These are phyloP conservation scores for Carex sylvatica DNA, from an alignment of 202 grass and related monocot species.

Conservation along the genomic window DNA sequence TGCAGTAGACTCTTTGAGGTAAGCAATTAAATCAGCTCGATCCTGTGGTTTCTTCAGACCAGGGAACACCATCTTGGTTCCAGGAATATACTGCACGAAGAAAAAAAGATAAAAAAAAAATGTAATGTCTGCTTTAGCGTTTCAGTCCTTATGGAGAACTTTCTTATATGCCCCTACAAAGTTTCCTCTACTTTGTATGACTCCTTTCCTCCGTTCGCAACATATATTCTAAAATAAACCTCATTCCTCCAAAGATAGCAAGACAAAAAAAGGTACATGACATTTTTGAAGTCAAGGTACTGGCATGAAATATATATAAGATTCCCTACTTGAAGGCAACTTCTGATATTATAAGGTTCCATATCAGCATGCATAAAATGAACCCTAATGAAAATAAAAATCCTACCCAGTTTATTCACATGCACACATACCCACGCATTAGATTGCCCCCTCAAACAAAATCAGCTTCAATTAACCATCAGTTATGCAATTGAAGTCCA, in stretches of 20 bases:
- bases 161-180: background rate
- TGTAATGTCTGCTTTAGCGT: background rate
- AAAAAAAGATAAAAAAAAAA: conserved; percentile 8
- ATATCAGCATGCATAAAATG: background rate
- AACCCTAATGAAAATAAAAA: background rate
- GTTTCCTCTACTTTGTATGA: background rate
- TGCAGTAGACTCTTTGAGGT: conserved; percentile 58
- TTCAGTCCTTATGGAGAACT: background rate
- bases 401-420: background rate
- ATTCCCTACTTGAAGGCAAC: background rate
- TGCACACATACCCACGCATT: too few relatives aligned
- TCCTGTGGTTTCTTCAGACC: conserved; percentile 86
- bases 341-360: background rate
- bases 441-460: background rate
- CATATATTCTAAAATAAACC: background rate
- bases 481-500: background rate
- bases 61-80: conserved; percentile 90
- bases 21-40: conserved; percentile 70
- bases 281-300: background rate
- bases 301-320: background rate
- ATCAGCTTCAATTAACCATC: background rate
- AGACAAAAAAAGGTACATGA: background rate
- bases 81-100: conserved; percentile 73
- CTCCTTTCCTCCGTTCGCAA: background rate
- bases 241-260: background rate